A percentile compares a stretch with the other conserved stretches of the same genome.
These are phyloP conservation scores for Areca catechu DNA, from an alignment of 176 grass and related monocot genomes.

Conservation along the genomic window DNA sequence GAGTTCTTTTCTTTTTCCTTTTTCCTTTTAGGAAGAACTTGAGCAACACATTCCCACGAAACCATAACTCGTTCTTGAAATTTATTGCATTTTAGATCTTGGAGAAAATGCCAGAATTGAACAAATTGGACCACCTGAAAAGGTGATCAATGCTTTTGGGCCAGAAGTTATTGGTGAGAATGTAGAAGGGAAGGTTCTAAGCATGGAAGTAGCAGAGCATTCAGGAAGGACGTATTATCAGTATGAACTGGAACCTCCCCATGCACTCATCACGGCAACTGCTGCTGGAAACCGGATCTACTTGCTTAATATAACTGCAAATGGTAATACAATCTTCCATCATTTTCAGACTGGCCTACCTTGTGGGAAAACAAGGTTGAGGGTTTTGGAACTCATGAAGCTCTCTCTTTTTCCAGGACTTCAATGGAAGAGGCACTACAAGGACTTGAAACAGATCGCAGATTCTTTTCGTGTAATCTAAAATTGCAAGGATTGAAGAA, in stretches of 20 bases:
- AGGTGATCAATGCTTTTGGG: constrained; percentile 73
- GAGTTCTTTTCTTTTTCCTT: too few species aligned
- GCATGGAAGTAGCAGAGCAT: constrained; percentile 43
- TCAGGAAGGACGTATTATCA: constrained; percentile 84
- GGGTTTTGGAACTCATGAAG: neutral
- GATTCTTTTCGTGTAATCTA: constrained; percentile 76
- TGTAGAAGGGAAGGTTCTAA: constrained; percentile 79
- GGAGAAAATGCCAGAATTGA: constrained; percentile 56
- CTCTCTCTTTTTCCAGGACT: constrained; percentile 42
- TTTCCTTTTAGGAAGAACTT: too few species aligned
- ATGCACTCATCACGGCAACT: constrained; percentile 82
- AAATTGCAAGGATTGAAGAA: neutral
- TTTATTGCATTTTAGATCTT: constrained; percentile 20
- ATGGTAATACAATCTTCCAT: constrained; percentile 29
- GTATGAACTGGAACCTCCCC: constrained; percentile 79
- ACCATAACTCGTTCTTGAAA: neutral
- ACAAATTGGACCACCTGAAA: constrained; percentile 56
- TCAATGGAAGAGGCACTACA: constrained; percentile 94
- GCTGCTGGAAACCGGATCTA: constrained; percentile 92
- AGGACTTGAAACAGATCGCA: constrained; percentile 80
- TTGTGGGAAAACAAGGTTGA: neutral
- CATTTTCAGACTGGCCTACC: neutral
- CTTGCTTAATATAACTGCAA: constrained; percentile 83
- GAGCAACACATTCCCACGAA: too few species aligned
- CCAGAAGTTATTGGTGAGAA: constrained; percentile 89